Evolutionary conservation across 371 early-diverging fungal species (phyloP).

Genomic region (Mucor saturninus): DNA sequence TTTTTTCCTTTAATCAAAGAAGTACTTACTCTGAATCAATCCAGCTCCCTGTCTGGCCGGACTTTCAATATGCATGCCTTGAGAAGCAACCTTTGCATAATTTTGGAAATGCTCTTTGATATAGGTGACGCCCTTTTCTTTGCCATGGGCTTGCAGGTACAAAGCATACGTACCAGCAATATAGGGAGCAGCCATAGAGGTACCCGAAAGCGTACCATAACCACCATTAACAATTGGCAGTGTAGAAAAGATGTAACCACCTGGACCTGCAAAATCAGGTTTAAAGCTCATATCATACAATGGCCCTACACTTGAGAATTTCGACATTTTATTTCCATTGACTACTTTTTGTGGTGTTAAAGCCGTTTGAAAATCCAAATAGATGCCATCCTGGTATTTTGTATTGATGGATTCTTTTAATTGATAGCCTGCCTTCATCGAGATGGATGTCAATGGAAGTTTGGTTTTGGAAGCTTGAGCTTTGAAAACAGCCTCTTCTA

Average conservation of each 20-base stretch:
- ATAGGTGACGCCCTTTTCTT: conserved; percentile 20
- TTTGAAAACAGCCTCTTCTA: conserved; percentile 9
- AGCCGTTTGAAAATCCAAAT: conserved; percentile 31
- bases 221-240: conserved; percentile 40
- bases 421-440: conserved; percentile 11
- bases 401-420: conserved; percentile 13
- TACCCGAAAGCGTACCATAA: conserved; percentile 67
- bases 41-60: conserved; percentile 76
- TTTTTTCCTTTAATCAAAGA: not conserved
- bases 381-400: conserved; percentile 10
- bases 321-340: conserved; percentile 39
- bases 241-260: conserved; percentile 73
- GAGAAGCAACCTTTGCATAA: conserved; percentile 41
- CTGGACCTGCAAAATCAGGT: conserved; percentile 67
- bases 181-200: conserved; percentile 72
- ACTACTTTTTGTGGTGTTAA: conserved; percentile 61
- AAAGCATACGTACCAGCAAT: conserved; percentile 71
- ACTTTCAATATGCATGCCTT: conserved; percentile 32
- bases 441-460: conserved; percentile 18
- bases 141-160: conserved; percentile 47
- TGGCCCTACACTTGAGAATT: conserved; percentile 50
- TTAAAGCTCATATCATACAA: conserved; percentile 35
- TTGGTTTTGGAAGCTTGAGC: conserved; percentile 6
- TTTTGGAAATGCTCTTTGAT: conserved; percentile 53
- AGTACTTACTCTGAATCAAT: conserved; percentile 61